These are phyloP conservation scores for Eucalyptus marginata DNA, from an alignment of 345 rosid species.

Conservation along the genomic window DNA sequence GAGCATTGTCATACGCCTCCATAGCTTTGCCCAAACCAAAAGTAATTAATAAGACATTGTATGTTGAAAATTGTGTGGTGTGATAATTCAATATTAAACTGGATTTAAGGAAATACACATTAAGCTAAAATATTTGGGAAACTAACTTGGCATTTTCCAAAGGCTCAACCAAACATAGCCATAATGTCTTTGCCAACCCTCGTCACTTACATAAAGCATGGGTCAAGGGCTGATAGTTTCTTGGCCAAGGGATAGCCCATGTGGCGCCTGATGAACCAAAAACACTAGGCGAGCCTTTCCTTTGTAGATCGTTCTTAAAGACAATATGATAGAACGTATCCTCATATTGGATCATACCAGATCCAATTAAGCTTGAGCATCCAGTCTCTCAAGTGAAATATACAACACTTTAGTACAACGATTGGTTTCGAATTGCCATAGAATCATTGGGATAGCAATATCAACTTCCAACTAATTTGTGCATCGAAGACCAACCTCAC, in stretches of 20 bases:
- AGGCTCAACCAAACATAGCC: background rate
- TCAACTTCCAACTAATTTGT: no score
- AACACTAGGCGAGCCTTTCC: no score
- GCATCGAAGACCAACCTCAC: background rate
- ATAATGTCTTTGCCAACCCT: background rate
- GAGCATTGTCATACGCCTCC: no score
- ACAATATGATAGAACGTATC: background rate
- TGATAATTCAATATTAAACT: background rate
- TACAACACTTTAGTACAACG: background rate
- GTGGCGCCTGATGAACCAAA: background rate
- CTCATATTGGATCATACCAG: accelerated
- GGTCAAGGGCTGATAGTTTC: background rate
- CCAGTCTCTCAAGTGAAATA: background rate
- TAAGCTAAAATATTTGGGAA: background rate
- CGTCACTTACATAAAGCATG: background rate
- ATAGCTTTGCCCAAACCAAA: no score
- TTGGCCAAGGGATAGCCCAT: background rate
- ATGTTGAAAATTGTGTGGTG: background rate
- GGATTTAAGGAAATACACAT: no score
- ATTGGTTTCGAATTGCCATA: background rate
- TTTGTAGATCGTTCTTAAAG: no score
- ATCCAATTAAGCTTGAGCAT: background rate
- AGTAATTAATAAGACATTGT: background rate
- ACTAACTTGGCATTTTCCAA: background rate
- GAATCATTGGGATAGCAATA: background rate